Conservation (phyloP, 2,329 filamentous ascomycete genomes). For the Magnaporthiopsis rhizophila region DNA sequence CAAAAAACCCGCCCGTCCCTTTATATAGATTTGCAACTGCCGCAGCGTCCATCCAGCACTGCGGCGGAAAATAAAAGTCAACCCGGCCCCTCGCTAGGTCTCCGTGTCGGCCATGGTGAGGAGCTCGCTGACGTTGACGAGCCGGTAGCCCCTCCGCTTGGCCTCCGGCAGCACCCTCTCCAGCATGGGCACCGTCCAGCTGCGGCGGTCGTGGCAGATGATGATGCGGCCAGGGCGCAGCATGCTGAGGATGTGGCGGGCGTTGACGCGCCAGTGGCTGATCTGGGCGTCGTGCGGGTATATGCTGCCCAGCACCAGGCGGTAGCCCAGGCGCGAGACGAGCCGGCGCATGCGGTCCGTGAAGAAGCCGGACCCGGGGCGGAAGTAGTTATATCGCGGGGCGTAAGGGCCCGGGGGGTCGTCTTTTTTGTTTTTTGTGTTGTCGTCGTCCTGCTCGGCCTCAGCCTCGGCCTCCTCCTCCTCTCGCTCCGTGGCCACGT, state of each 20-base stretch:
- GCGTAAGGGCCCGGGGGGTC: slow-evolving; percentile 10
- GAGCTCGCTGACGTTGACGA: slow-evolving; percentile 65
- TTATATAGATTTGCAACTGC: too few species aligned
- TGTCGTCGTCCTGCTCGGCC: too few species aligned
- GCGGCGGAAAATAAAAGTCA: too few species aligned
- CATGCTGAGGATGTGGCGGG: slow-evolving; percentile 74
- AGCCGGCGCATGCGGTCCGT: slow-evolving; percentile 58
- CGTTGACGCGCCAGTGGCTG: slow-evolving; percentile 59
- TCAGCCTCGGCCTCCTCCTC: slow-evolving; percentile 7
- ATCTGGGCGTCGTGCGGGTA: slow-evolving; percentile 94
- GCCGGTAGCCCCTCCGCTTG: slow-evolving; percentile 57
- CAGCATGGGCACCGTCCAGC: slow-evolving; percentile 80
- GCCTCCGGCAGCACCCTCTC: slow-evolving; percentile 63
- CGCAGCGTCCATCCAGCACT: too few species aligned
- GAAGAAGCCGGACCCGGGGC: slow-evolving; percentile 81
- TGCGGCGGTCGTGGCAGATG: slow-evolving; percentile 75
- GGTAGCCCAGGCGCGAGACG: slow-evolving; percentile 54
- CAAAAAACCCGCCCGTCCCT: too few species aligned
- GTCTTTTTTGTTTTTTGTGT: too few species aligned
- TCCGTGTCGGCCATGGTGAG: slow-evolving; percentile 26
- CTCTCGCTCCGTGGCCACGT: slow-evolving; percentile 24
- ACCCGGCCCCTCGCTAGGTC: background rate
- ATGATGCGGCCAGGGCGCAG: slow-evolving; percentile 68
- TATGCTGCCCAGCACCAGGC: slow-evolving; percentile 71
- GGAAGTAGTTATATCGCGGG: slow-evolving; percentile 59